Base-by-base conservation (phyloP, 371 early-diverging fungal genomes). In the Mortierella sp. region DNA sequence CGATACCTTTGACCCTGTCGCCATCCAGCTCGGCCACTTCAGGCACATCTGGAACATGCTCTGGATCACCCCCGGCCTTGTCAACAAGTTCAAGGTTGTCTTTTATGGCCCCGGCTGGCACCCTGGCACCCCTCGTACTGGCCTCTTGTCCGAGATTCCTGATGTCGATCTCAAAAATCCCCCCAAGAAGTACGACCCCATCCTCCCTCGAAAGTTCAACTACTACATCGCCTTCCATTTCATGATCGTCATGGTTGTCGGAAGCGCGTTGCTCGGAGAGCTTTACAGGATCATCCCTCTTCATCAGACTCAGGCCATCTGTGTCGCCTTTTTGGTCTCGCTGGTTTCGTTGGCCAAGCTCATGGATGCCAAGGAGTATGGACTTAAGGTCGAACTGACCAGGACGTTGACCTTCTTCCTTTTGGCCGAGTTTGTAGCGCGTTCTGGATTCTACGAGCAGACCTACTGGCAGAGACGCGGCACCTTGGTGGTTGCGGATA, bases 71-170 rank as follows among this genome's bases (percentile, higher is more conserved):
- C 84, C 88, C 0, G 89, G 90, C 0, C 3, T 89, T 13, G 50
- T 31, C 44, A 78, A 90, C 71, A 91, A 90, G 73, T 73, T 91
- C 79, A 90, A 89, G 44, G 91, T 90, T 5, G 75, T 92, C 59
- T 90, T 92, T 71, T 91, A 91, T 76, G 92, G 92, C 2, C 92
- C 92, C 50, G 92, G 92, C 37, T 92, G 92, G 92, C 89, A 90
- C 57, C 83, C 87, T 24, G 90, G 87, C 50, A 87, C 88, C 11
- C 90, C 89, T 44, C 87, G 90, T 43, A 87, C 88, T 5, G 91
- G 91, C 24, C 73, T 88, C 13, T 54, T 89, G 61, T 82, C 82
- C n/a, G 91, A 91, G 61, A 89, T 91, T 14, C 91, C 91, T 5
- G 78, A 82, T 14, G 85, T 91, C 5, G 80, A 88, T 40, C 77